Conservation (phyloP, 2,329 filamentous ascomycete species). For the Aspergillus neotritici region DNA sequence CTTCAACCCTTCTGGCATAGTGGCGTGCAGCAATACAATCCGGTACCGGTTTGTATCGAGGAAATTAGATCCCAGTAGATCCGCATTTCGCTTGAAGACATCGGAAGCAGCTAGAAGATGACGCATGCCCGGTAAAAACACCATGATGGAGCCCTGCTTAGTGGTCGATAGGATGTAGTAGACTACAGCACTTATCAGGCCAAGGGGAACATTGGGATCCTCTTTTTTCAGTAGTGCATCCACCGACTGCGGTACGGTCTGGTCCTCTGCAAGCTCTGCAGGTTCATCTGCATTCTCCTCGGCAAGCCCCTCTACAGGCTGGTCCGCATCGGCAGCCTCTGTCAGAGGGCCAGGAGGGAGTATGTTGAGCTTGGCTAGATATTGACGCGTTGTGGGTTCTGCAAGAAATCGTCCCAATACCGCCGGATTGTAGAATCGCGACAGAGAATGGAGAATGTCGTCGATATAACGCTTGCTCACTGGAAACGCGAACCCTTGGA, state of each 20-base stretch:
- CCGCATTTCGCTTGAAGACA: conserved; percentile 21
- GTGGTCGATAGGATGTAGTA: conserved; percentile 43
- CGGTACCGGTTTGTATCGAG: conserved; percentile 35
- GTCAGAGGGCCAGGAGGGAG: not conserved
- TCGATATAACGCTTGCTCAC: conserved; percentile 42
- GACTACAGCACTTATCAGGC: conserved; percentile 41
- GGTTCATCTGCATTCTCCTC: too few relatives aligned
- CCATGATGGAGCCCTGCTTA: conserved; percentile 42
- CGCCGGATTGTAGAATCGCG: conserved; percentile 16
- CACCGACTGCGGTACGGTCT: conserved; percentile 1
- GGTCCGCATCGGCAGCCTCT: too few relatives aligned
- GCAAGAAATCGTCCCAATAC: conserved; percentile 10
- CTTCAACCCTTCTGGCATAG: conserved; percentile 39
- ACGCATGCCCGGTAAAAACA: conserved; percentile 44
- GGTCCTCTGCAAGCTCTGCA: not conserved
- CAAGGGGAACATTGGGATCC: conserved; percentile 37
- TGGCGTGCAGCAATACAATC: conserved; percentile 46
- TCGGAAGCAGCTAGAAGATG: conserved; percentile 33
- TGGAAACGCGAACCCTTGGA: conserved; percentile 42
- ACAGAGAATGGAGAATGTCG: conserved; percentile 32
- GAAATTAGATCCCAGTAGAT: conserved; percentile 37
- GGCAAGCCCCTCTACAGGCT: too few relatives aligned
- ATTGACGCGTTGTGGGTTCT: conserved; percentile 6
- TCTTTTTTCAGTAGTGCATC: conserved; percentile 27
- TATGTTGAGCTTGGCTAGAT: conserved; percentile 7